Base-by-base conservation (phyloP, 768 basidiomycete genomes). In the Tricholoma furcatifolium region DNA sequence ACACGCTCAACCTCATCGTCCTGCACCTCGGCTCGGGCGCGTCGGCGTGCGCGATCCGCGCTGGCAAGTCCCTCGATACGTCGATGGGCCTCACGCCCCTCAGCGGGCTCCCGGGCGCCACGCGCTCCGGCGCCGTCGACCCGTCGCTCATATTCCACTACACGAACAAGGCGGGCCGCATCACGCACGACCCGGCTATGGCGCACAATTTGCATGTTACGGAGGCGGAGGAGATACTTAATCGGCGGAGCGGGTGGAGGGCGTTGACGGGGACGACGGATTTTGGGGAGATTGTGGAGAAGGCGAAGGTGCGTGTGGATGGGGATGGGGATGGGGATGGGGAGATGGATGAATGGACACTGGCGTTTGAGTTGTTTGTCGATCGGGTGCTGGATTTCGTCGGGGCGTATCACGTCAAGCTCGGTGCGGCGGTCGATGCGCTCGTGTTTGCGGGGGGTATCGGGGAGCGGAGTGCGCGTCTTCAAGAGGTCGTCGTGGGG, bases 11-110 rank as follows among this genome's bases (percentile, higher is more conserved):
- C 65, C 76, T 95, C 46, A 91, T 96, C 52, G 76, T 91, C 14
- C 75, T 92, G 27, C 94, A 96, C 67, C 81, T 96, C 50, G 93
- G 93, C 4, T 91, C 90, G n/a, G 94, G 94, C 12, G 93, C 93
- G 0, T 91, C 87, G 12, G 82, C 79, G 12, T 93, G 91, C 66
- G 83, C 84, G 15, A 86, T 96, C 65, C 75, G 77, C 44, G 64
- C 74, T 35, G 94, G 94, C 18, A 71, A 78, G 54, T 91, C 88
- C 18, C 75, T 87, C 57, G 91, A 96, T 67, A 95, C 92, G 1
- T 86, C 83, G 34, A 97, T 97, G 94, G 93, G 93, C 3, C 79
- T 97, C 34, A 94, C 94, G 1, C 93, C 93, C 3, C 69, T 93
- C n/a, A 83, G 84, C 50, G 93, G 93, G 2, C 74, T 96, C 0